A percentile compares a stretch with the other conserved stretches of the same genome.
These are phyloP conservation scores for Termitomyces sp. DNA, from an alignment of 768 basidiomycete genomes.

Conservation along the genomic window DNA sequence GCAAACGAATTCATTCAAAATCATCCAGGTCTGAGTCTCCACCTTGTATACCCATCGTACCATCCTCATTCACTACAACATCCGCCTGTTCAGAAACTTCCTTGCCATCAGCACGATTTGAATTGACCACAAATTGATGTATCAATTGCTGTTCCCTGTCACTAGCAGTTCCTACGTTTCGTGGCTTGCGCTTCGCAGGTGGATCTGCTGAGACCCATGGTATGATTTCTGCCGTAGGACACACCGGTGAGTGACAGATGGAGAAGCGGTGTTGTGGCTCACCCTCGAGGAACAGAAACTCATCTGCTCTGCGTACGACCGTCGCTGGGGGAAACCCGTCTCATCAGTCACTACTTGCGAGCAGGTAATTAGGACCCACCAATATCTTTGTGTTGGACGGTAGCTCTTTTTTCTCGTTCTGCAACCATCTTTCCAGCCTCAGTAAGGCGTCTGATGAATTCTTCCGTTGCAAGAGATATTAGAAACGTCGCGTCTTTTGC, in stretches of 20 bases:
- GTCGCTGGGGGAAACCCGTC: slow-evolving; percentile 35
- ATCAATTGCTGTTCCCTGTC: slow-evolving; percentile 30
- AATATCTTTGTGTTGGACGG: slow-evolving; percentile 75
- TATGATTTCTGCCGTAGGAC: slow-evolving; percentile 44
- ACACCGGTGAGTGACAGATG: neutral
- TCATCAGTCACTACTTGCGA: neutral
- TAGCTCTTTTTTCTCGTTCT: slow-evolving; percentile 64
- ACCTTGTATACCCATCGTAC: slow-evolving; percentile 46
- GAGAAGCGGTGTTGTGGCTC: slow-evolving; percentile 1
- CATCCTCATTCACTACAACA: slow-evolving; percentile 54
- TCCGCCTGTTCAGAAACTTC: slow-evolving; percentile 22
- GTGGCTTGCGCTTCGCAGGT: slow-evolving; percentile 38
- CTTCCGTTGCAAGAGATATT: slow-evolving; percentile 81
- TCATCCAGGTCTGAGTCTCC: slow-evolving; percentile 18
- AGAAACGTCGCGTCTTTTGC: slow-evolving; percentile 76
- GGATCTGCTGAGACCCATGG: slow-evolving; percentile 44
- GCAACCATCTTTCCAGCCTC: slow-evolving; percentile 71
- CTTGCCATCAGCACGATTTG: slow-evolving; percentile 15
- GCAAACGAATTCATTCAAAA: slow-evolving; percentile 7
- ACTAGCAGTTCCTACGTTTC: slow-evolving; percentile 18
- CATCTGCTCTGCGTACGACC: slow-evolving; percentile 62
- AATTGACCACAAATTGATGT: slow-evolving; percentile 42
- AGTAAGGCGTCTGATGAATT: slow-evolving; percentile 74
- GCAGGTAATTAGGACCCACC: slow-evolving; percentile 39
- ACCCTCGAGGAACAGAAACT: slow-evolving; percentile 81